Evolutionary conservation across 2,329 filamentous ascomycete species (phyloP), one percentile per base, ranked within the genome.

Genomic region (Cyphellophora attinorum): DNA sequence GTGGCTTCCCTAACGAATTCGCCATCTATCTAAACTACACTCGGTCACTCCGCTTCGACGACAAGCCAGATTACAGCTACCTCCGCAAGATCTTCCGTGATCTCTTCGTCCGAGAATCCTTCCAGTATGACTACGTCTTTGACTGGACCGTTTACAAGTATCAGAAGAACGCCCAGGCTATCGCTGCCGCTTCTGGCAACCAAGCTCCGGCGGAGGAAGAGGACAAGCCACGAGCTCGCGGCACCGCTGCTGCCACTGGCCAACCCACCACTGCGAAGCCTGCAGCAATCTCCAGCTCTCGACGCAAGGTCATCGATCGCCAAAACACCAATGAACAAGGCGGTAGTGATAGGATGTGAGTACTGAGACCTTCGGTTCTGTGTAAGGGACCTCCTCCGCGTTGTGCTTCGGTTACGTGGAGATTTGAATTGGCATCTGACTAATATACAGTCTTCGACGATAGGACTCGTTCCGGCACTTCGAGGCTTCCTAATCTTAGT

Each of bases 111-210:
- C 86, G 91, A 45, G 91, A 96, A 65, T 91, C 89, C 37, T 98
- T 96, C 79, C 91, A 98, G 70, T 96, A 98, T 64, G 91, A 98
- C 66, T 96, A 98, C 54, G 91, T 98, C 52, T 98, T 98, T 55
- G 91, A 98, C 68, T 98, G 91, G 91, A 98, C 91, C 41, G 91
- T 96, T 55, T 96, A 95, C 78, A 96, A 96, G 72, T 95, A 96
- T 73, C 88, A 95, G 76, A 95, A 95, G 80, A 96, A 95, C 53
- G 88, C 88, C 36, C 85, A 93, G 67, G 86, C 86, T 55, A 93
- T 93, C 60, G 84, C 85, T 50, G 81, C 89, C 61, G 83, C 82
- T 50, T 79, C 78, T 48, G 79, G 73, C 49, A 71, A 74, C 51
- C 68, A 76, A 54, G 65, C 65, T 39, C 70, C 74, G 60, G 76